Evolutionary conservation across 345 rosid genomes (phyloP).

Genomic region (Euphorbia pulcherrima): DNA sequence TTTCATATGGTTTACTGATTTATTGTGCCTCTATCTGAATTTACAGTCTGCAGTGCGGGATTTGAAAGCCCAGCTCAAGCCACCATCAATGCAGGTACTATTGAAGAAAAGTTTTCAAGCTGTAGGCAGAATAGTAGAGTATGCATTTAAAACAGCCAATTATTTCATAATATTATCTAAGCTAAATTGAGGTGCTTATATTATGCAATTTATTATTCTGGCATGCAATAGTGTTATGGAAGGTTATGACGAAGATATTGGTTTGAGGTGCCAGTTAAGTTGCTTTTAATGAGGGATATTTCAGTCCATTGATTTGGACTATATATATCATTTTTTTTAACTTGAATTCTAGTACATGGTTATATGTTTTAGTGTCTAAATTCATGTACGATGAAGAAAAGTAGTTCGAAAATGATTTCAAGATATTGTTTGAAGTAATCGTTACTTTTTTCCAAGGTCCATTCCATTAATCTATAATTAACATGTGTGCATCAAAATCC

Average conservation of each 20-base stretch:
- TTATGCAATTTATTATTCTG: neutral
- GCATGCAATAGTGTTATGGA: neutral
- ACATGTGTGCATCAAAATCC: neutral
- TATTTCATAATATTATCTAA: neutral
- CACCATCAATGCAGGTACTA: slow-evolving; percentile 94
- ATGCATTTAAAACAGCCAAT: neutral
- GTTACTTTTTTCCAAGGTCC: neutral
- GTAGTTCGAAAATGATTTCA: neutral
- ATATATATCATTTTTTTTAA: neutral
- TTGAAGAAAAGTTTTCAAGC: neutral
- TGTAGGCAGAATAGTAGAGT: neutral
- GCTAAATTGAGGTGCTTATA: neutral
- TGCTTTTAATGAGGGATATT: neutral
- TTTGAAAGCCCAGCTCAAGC: slow-evolving; percentile 89
- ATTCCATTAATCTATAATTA: neutral
- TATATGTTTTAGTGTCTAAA: neutral
- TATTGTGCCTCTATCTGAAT: slow-evolving; percentile 14
- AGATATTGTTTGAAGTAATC: neutral
- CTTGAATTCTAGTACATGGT: neutral
- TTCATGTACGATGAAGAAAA: neutral
- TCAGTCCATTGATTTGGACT: neutral
- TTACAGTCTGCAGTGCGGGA: slow-evolving; percentile 88
- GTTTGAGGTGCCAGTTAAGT: neutral
- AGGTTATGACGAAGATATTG: neutral
- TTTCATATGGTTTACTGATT: neutral